These are phyloP conservation scores for Baudoinia panamericana DNA, from an alignment of 495 filamentous ascomycete species.

Conservation along the genomic window DNA sequence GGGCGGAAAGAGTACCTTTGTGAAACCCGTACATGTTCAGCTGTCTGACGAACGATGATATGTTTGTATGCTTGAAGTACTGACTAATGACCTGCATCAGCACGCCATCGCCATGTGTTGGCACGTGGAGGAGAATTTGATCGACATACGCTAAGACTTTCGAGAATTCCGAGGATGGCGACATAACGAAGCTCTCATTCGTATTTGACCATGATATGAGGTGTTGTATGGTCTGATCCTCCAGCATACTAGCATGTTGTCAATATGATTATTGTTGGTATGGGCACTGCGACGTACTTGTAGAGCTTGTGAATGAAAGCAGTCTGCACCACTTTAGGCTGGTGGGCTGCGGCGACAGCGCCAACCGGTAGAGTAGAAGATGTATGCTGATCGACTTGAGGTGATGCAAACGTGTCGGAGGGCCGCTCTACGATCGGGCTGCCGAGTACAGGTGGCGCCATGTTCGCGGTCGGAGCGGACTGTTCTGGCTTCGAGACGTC, in stretches of 20 bases:
- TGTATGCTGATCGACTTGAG: conserved; percentile 5
- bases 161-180: conserved; percentile 91
- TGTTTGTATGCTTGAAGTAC: conserved; percentile 99
- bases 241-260: conserved; percentile 66
- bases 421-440: conserved; percentile 25
- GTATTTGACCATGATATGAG: conserved; percentile 89
- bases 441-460: conserved; percentile 26
- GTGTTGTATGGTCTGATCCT: conserved; percentile 83
- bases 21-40: conserved; percentile 99
- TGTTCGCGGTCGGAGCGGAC: conserved; percentile 16
- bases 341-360: conserved; percentile 79
- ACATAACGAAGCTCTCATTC: conserved; percentile 97
- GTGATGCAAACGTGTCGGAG: conserved; percentile 9
- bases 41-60: conserved; percentile 94
- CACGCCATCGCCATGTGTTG: not conserved
- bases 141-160: conserved; percentile 78
- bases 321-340: conserved; percentile 95
- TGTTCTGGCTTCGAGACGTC: conserved; percentile 22
- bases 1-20: conserved; percentile 59
- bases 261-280: too few species aligned
- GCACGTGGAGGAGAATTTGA: conserved; percentile 22
- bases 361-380: conserved; percentile 27
- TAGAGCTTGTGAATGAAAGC: conserved; percentile 99
- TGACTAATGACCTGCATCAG: conserved; percentile 41
- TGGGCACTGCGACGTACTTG: conserved; percentile 72